A percentile compares a stretch with the other conserved stretches of the same genome.
Conservation (phyloP, 2,329 filamentous ascomycete genomes). For the Dendrostoma leiphaemia region DNA sequence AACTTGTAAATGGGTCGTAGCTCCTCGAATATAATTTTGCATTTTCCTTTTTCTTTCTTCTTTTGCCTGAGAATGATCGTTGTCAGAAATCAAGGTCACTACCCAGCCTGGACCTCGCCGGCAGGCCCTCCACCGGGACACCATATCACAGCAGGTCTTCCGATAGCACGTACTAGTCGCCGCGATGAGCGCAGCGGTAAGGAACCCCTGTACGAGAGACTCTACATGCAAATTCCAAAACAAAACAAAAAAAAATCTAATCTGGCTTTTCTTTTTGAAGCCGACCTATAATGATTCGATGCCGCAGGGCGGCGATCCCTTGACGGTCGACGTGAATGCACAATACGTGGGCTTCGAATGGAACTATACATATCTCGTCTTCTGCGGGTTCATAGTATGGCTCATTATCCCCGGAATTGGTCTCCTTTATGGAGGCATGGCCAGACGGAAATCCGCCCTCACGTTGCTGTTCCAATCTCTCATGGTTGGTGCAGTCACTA, state of each 20-base stretch:
- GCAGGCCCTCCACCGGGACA: background rate
- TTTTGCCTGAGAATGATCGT: background rate
- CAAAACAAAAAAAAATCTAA: background rate
- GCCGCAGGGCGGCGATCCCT: slow-evolving; percentile 26
- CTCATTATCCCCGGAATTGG: slow-evolving; percentile 67
- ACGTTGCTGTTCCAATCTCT: slow-evolving; percentile 62
- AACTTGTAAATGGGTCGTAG: background rate
- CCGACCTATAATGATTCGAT: slow-evolving; percentile 22
- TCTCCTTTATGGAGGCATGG: slow-evolving; percentile 62
- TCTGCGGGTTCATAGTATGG: slow-evolving; percentile 62
- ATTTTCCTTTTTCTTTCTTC: background rate
- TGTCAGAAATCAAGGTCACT: background rate
- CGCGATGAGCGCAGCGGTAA: slow-evolving; percentile 15
- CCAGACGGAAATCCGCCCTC: slow-evolving; percentile 60
- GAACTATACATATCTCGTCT: slow-evolving; percentile 58
- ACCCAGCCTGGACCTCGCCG: too few species aligned
- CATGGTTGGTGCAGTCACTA: slow-evolving; percentile 52
- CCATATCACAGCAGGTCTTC: background rate
- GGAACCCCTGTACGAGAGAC: background rate
- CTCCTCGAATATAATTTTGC: background rate
- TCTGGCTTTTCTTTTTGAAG: background rate
- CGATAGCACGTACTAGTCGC: background rate
- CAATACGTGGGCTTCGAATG: slow-evolving; percentile 59
- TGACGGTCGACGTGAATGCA: slow-evolving; percentile 34
- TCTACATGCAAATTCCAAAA: background rate